A percentile compares a stretch with the other conserved stretches of the same genome.
These are phyloP conservation scores for Nannochloropsis salina DNA, from an alignment of 108 stramenopile species.

Conservation along the genomic window DNA sequence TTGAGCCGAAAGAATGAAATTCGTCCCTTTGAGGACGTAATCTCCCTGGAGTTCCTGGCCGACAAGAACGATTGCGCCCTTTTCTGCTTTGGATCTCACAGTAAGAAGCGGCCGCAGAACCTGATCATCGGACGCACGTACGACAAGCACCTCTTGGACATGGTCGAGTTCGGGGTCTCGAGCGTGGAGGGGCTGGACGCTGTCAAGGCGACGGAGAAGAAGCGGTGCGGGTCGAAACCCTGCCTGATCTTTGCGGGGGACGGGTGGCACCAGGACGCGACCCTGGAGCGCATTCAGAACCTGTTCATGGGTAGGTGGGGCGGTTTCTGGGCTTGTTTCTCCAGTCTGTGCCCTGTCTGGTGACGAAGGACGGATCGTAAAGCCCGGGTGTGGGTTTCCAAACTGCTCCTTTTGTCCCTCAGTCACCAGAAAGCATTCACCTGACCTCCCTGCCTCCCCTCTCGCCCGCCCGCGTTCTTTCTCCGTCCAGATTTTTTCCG, in stretches of 20 bases:
- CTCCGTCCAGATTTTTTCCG: constrained; percentile 84
- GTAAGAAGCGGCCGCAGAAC: constrained; percentile 98
- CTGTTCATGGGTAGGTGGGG: constrained; percentile 50
- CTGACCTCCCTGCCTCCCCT: neutral
- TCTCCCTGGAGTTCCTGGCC: constrained; percentile 57
- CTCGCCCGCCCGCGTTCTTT: neutral
- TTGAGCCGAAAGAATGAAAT: constrained; percentile 54
- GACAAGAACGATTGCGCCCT: constrained; percentile 86
- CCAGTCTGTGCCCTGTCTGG: too few relatives aligned
- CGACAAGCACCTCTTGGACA: constrained; percentile 91
- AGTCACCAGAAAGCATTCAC: neutral
- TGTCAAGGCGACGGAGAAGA: constrained; percentile 30
- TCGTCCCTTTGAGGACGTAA: constrained; percentile 56
- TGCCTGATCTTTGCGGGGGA: constrained; percentile 86
- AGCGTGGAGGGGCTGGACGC: constrained; percentile 52
- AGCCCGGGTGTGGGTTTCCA: too few relatives aligned
- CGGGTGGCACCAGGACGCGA: constrained; percentile 69
- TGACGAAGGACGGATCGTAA: too few relatives aligned
- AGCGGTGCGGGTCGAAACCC: constrained; percentile 52
- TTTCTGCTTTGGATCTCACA: constrained; percentile 86
- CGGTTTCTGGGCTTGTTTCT: too few relatives aligned
- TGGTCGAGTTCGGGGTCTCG: constrained; percentile 85
- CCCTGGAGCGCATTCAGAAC: constrained; percentile 69
- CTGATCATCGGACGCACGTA: constrained; percentile 88
- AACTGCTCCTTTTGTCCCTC: neutral